A percentile compares a stretch with the other conserved stretches of the same genome.
Evolutionary conservation across 2,329 filamentous ascomycete species (phyloP).

Genomic region (Colletotrichum agaves): DNA sequence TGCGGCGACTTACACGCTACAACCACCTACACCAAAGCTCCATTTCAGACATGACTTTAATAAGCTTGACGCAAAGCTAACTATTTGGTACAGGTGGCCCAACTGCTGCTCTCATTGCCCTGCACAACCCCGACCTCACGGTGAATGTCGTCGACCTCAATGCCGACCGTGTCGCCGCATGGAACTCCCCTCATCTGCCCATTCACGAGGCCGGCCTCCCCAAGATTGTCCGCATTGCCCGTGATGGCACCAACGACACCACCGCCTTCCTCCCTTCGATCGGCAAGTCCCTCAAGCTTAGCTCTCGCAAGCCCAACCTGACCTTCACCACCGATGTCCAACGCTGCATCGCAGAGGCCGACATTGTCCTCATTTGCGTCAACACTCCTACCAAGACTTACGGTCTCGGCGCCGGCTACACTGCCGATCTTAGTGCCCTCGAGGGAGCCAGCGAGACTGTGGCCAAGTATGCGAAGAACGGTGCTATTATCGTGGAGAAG

Average conservation of each 20-base stretch:
- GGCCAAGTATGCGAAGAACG: slow-evolving; percentile 71
- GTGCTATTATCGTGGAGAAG: slow-evolving; percentile 84
- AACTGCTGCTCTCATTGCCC: slow-evolving; percentile 79
- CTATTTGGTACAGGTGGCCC: slow-evolving; percentile 67
- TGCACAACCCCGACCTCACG: slow-evolving; percentile 75
- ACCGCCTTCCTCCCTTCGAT: slow-evolving; percentile 54
- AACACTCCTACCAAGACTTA: slow-evolving; percentile 82
- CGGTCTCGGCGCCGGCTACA: slow-evolving; percentile 75
- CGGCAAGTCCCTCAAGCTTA: slow-evolving; percentile 46
- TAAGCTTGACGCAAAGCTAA: slow-evolving; percentile 17
- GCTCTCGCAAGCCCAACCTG: slow-evolving; percentile 70
- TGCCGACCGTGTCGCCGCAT: slow-evolving; percentile 71
- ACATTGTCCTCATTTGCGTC: slow-evolving; percentile 80
- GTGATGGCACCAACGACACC: slow-evolving; percentile 63
- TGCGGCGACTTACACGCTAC: background rate
- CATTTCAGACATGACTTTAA: slow-evolving; percentile 6
- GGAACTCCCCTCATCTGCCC: slow-evolving; percentile 79
- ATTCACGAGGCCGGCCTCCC: slow-evolving; percentile 80
- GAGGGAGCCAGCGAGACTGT: slow-evolving; percentile 76
- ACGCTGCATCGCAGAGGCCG: slow-evolving; percentile 71
- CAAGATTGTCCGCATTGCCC: slow-evolving; percentile 73
- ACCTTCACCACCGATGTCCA: slow-evolving; percentile 78
- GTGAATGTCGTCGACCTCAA: slow-evolving; percentile 83
- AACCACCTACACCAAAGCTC: background rate
- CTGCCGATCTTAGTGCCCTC: slow-evolving; percentile 78